These are phyloP conservation scores for Oenanthe sinensis DNA, from an alignment of 129 eudicot species.

Conservation along the genomic window DNA sequence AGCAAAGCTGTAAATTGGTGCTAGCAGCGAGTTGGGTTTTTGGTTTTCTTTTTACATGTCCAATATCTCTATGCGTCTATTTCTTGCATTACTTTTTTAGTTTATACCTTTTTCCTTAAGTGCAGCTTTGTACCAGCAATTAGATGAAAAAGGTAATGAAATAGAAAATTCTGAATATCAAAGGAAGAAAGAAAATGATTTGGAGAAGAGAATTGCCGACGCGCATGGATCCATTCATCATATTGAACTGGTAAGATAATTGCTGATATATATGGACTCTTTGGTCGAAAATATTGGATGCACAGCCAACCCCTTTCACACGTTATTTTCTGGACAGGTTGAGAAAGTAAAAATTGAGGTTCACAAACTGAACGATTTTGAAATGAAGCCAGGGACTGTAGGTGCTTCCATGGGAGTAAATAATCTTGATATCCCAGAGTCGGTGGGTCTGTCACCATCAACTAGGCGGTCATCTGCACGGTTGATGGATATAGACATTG, in stretches of 20 bases:
- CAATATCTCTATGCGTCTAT: neutral
- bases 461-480: conserved; percentile 48
- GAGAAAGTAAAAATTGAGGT: conserved; percentile 57
- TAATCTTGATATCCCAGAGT: conserved; percentile 95
- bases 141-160: conserved; percentile 68
- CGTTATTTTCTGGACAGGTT: conserved; percentile 33
- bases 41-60: neutral
- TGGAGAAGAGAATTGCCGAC: conserved; percentile 55
- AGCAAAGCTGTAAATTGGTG: neutral
- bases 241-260: conserved; percentile 46
- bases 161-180: conserved; percentile 65
- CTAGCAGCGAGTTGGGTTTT: neutral
- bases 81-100: neutral
- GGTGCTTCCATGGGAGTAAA: conserved; percentile 51
- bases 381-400: conserved; percentile 62
- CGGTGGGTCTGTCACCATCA: conserved; percentile 56
- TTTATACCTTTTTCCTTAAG: neutral
- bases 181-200: conserved; percentile 62
- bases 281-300: neutral
- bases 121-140: conserved; percentile 83
- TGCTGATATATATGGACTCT: neutral
- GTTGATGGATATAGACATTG: conserved; percentile 60
- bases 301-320: too few species aligned
- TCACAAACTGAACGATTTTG: conserved; percentile 50
- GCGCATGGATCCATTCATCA: conserved; percentile 68